phyloP scores from a whole-genome alignment of 2,329 filamentous ascomycete genomes.

The Neocucurbitaria cava region DNA sequence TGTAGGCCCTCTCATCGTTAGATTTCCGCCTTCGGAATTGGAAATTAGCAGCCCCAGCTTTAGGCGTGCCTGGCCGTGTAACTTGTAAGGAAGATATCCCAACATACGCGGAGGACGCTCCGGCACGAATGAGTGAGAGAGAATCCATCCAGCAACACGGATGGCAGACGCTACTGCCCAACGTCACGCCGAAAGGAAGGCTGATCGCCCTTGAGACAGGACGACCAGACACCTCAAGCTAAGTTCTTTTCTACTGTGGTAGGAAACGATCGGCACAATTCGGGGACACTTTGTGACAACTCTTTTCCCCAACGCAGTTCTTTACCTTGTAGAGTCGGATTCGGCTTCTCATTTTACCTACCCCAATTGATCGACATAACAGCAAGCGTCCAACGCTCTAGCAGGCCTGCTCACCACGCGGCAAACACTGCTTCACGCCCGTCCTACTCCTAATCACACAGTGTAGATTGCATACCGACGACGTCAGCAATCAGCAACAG shows the following conservation, averaged over 20 bases:
- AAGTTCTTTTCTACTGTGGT: not conserved
- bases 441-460: not conserved
- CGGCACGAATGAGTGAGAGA: not conserved
- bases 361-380: not conserved
- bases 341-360: not conserved
- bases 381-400: not conserved
- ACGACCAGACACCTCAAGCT: no score
- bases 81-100: not conserved
- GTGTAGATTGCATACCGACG: not conserved
- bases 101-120: not conserved
- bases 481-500: not conserved
- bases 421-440: slow-evolving; percentile 1
- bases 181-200: not conserved
- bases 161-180: not conserved
- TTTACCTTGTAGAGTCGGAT: not conserved
- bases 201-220: not conserved
- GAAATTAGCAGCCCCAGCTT: not conserved
- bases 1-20: not conserved
- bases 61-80: not conserved
- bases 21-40: not conserved
- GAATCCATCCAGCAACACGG: not conserved
- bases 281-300: not conserved
- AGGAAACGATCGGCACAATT: not conserved
- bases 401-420: not conserved
- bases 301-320: not conserved